Conservation (phyloP, 2,329 filamentous ascomycete genomes). For the Furcasterigmium furcatum region DNA sequence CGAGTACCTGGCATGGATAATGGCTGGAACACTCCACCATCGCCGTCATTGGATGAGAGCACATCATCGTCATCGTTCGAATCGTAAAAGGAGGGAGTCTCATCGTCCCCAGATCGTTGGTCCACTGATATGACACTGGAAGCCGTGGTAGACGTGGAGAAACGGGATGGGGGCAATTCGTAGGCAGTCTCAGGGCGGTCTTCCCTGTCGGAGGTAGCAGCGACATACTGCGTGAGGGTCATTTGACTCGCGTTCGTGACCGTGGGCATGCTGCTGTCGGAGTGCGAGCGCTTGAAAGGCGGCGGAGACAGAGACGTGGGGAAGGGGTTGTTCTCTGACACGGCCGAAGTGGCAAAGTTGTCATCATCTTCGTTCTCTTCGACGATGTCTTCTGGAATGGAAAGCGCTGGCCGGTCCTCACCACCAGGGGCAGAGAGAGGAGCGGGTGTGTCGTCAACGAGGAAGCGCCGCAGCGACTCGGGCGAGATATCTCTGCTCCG, state of each 20-base stretch:
- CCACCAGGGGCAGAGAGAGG: constrained; percentile 7
- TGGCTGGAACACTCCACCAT: constrained; percentile 24
- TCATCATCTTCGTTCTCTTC: constrained; percentile 47
- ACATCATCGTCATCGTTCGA: constrained; percentile 36
- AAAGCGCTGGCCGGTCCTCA: constrained; percentile 24
- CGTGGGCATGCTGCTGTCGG: constrained; percentile 21
- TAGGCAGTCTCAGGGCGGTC: constrained; percentile 4
- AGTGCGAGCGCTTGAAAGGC: constrained; percentile 38
- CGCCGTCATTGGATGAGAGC: constrained; percentile 30
- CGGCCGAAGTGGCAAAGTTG: constrained; percentile 55
- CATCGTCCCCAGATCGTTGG: constrained; percentile 33
- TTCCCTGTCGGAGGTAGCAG: not conserved
- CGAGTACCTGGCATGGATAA: constrained; percentile 9
- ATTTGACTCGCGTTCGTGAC: constrained; percentile 17
- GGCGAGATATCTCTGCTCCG: constrained; percentile 52
- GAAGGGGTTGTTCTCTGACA: constrained; percentile 39
- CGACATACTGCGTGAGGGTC: constrained; percentile 15
- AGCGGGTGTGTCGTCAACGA: constrained; percentile 41
- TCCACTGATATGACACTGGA: constrained; percentile 28
- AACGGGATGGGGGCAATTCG: constrained; percentile 20
- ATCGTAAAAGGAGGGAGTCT: constrained; percentile 43
- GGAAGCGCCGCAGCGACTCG: constrained; percentile 49
- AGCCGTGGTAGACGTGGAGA: constrained; percentile 23
- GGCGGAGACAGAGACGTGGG: constrained; percentile 50
- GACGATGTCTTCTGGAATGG: constrained; percentile 30